A percentile compares a stretch with the other conserved stretches of the same genome.
Conservation (phyloP, 75 land plant genomes). For the Ceratopteris richardii region DNA sequence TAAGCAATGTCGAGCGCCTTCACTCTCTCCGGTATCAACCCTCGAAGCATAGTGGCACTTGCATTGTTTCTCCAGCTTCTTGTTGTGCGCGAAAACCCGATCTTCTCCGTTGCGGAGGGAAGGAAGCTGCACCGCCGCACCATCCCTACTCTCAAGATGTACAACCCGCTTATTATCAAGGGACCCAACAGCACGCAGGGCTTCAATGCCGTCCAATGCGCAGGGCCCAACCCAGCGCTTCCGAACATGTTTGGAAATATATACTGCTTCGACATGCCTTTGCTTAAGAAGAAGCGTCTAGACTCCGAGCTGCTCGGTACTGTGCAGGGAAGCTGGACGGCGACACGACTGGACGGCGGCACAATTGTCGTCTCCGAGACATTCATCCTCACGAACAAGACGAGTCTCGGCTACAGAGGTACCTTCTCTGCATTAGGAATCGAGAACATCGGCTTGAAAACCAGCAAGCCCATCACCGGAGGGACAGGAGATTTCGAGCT, state of each 20-base stretch:
- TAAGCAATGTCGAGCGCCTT: too few species aligned
- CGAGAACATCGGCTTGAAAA: background rate
- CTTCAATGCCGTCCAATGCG: background rate
- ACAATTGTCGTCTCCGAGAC: background rate
- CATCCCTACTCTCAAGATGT: too few species aligned
- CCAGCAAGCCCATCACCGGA: constrained; percentile 1
- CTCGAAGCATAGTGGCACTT: too few species aligned
- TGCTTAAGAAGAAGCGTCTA: background rate
- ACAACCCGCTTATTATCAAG: too few species aligned
- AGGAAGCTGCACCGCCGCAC: too few species aligned
- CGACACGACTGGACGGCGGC: background rate
- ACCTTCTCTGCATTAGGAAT: constrained; percentile 1
- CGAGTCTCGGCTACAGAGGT: background rate
- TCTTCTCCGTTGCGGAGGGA: too few species aligned
- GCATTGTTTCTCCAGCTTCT: too few species aligned
- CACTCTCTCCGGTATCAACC: too few species aligned
- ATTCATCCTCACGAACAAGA: background rate
- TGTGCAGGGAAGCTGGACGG: background rate
- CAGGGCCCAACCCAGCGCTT: background rate
- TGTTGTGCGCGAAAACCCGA: too few species aligned
- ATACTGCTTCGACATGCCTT: constrained; percentile 1
- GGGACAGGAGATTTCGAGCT: background rate
- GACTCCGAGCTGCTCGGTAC: constrained; percentile 1
- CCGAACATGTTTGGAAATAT: background rate
- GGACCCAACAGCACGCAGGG: background rate